These are phyloP conservation scores for Scutellaria baicalensis DNA, from an alignment of 257 asterid genomes.

Conservation along the genomic window DNA sequence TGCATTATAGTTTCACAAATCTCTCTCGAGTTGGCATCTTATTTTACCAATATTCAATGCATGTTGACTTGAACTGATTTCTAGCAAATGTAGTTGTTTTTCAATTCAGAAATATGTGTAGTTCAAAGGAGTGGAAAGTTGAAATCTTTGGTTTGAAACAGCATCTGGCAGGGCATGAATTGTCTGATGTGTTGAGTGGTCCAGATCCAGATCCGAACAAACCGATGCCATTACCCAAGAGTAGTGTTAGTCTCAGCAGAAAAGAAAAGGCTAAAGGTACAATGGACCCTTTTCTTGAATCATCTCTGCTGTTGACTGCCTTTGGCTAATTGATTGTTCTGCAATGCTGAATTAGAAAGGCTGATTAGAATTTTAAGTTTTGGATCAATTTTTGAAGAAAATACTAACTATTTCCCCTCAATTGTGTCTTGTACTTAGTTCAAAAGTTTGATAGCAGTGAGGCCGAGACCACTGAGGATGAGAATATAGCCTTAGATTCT, in stretches of 20 bases:
- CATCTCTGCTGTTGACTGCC: conserved; percentile 15
- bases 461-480: conserved; percentile 80
- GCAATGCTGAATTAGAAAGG: background rate
- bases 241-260: conserved; percentile 42
- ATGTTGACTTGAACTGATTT: conserved; percentile 11
- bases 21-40: background rate
- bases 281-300: conserved; percentile 5
- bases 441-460: conserved; percentile 54
- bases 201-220: conserved; percentile 83
- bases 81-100: conserved; percentile 3
- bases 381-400: background rate
- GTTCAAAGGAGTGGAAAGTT: conserved; percentile 33
- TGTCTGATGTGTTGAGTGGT: conserved; percentile 58
- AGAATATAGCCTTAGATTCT: conserved; percentile 46
- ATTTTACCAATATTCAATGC: background rate
- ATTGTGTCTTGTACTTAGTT: conserved; percentile 26
- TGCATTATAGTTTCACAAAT: background rate
- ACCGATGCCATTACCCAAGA: conserved; percentile 31
- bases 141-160: conserved; percentile 65
- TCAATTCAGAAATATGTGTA: conserved; percentile 7
- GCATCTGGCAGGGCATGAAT: conserved; percentile 76
- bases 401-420: conserved; percentile 16
- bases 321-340: background rate
- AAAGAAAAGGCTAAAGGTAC: conserved; percentile 75
- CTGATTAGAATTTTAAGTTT: background rate